These are phyloP conservation scores for Gardenia jasminoides DNA, from an alignment of 257 asterid species.

Conservation along the genomic window DNA sequence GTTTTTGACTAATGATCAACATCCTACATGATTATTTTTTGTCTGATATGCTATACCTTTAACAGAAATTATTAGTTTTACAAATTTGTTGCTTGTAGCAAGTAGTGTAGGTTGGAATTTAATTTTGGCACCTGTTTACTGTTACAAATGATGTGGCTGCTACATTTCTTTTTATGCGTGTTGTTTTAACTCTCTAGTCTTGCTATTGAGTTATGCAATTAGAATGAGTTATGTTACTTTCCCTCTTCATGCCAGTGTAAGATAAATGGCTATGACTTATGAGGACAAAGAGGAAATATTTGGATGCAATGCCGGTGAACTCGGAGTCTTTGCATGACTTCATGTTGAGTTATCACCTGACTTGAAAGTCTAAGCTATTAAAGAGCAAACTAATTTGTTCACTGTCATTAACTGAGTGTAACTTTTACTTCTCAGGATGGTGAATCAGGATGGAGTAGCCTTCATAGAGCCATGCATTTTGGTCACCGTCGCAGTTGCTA, in stretches of 20 bases:
- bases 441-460: conserved; percentile 99
- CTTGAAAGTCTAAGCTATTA: neutral
- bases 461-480: conserved; percentile 92
- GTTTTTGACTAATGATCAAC: neutral
- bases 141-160: neutral
- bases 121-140: neutral
- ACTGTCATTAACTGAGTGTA: neutral
- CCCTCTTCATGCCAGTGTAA: neutral
- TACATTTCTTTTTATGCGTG: neutral
- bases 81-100: neutral
- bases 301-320: neutral
- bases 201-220: neutral
- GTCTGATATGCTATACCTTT: neutral
- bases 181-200: neutral
- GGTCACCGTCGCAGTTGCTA: conserved; percentile 95
- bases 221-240: neutral
- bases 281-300: neutral
- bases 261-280: neutral
- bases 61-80: neutral
- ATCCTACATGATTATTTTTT: neutral
- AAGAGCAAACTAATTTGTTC: conserved; percentile 12
- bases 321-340: neutral
- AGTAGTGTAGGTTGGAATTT: neutral
- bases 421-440: conserved; percentile 60
- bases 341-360: neutral